Base-by-base conservation (phyloP, 352 stramenopile genomes). In the Halophytophthora polymorphica region DNA sequence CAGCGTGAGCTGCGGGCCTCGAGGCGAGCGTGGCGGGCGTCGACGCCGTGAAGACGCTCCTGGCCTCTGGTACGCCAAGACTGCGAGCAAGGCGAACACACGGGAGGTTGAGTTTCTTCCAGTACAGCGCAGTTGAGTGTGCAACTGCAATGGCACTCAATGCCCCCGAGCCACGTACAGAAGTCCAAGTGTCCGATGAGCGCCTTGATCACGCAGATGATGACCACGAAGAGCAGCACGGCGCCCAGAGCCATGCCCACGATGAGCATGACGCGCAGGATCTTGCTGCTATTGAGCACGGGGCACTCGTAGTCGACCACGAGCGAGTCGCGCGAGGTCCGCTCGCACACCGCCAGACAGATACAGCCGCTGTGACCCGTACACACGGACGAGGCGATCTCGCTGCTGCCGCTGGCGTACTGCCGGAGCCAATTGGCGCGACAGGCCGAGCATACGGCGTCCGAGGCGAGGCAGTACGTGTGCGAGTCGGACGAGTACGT, bases 331-430 rank as follows among this genome's bases (percentile, higher is more conserved):
- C 37, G 48, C 25, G 48, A 35, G 6, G 48, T 36, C 2, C 19
- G 22, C 36, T 66, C 50, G 22, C 62, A 71, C 35, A 44, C 50
- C n/a, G 55, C 55, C n/a, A 69, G 38, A 25, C 60, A 69, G 11
- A 69, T 28, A 41, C 60, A 69, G 29, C 55, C 60, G 11, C 37
- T 41, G 4, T 18, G 22, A 14, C 60, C 60, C 7, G 35, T 35
- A 51, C 60, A 69, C n/a, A 28, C 21, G 17, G 37, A 7, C 15
- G 35, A 25, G 33, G 33, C 33, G 11, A 17, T 38, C 33, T 17
- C 33, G 6, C 13, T 17, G 33, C 6, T 17, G 33, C 15, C 15
- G 6, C 3, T 17, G 13, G 15, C 25, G 28, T 54, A 54, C 37
- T 19, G 21, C 15, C 35, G 11, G 12, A 54, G 1, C 50, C 50